Evolutionary conservation across 495 filamentous ascomycete genomes (phyloP).

Genomic region (Penicillium flavigenum): DNA sequence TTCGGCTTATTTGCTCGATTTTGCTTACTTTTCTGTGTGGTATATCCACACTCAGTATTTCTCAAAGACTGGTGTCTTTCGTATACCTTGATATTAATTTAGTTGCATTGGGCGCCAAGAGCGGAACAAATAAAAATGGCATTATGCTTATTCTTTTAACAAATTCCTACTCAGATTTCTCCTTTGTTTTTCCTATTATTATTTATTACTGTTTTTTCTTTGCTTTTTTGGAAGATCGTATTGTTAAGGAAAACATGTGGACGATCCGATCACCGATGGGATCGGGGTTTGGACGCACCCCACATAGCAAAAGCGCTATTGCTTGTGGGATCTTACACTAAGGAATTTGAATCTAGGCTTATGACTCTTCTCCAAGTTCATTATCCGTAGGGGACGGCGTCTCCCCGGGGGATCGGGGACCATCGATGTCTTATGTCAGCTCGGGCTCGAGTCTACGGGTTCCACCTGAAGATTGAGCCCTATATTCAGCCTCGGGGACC

Average conservation of each 20-base stretch:
- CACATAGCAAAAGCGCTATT: not conserved
- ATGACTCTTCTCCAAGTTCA: not conserved
- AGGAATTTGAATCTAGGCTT: not conserved
- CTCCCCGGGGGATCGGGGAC: not conserved
- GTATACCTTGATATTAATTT: conserved; percentile 16
- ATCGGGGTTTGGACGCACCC: not conserved
- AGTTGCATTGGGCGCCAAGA: conserved; percentile 27
- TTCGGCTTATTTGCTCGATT: conserved; percentile 4
- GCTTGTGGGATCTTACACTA: not conserved
- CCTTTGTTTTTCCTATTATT: not conserved
- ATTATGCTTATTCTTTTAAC: conserved; percentile 9
- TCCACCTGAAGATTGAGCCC: not conserved
- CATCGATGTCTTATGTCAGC: conserved; percentile 7
- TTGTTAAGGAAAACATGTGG: not conserved
- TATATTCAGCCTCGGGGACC: conserved; percentile 12
- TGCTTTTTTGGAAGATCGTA: not conserved
- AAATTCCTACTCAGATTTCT: not conserved
- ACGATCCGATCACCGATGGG: not conserved
- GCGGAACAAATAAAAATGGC: conserved; percentile 21
- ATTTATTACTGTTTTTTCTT: not conserved
- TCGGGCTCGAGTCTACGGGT: not conserved
- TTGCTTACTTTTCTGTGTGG: conserved; percentile 1
- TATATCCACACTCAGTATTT: not conserved
- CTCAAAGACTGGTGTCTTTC: conserved; percentile 6
- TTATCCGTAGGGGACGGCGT: not conserved